These are phyloP conservation scores for Dinochytrium kinnereticum DNA, from an alignment of 371 early-diverging fungal species.

Conservation along the genomic window DNA sequence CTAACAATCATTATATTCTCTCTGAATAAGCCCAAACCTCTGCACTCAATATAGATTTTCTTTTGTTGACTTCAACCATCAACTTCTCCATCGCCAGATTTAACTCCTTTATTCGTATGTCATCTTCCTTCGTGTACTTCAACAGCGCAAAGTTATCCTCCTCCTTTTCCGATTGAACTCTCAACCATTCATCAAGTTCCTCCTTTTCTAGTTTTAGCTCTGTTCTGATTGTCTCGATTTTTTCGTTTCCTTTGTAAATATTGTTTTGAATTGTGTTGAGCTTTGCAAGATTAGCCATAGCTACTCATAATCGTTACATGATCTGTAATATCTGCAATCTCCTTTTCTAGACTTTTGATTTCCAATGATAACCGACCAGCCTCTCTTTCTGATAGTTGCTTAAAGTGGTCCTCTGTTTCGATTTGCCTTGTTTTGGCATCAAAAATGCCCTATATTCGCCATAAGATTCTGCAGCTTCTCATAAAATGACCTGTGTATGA, in stretches of 20 bases:
- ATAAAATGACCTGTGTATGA: constrained; percentile 50
- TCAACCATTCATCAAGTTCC: constrained; percentile 62
- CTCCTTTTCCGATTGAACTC: constrained; percentile 62
- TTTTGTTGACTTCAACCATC: constrained; percentile 57
- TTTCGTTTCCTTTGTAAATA: constrained; percentile 58
- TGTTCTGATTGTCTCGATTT: constrained; percentile 50
- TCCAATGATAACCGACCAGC: constrained; percentile 53
- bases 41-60: constrained; percentile 50
- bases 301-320: constrained; percentile 41
- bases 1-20: constrained; percentile 25
- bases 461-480: background rate
- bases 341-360: constrained; percentile 51
- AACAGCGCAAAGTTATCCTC: constrained; percentile 59
- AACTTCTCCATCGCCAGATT: constrained; percentile 55
- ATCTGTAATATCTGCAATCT: constrained; percentile 49
- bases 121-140: constrained; percentile 62
- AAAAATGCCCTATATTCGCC: constrained; percentile 45
- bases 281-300: constrained; percentile 26
- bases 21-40: constrained; percentile 41
- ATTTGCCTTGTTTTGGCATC: constrained; percentile 61
- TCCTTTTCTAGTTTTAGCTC: constrained; percentile 56
- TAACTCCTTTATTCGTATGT: constrained; percentile 55
- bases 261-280: constrained; percentile 55
- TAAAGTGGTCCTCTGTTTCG: constrained; percentile 63
- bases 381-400: constrained; percentile 59